Conservation (phyloP, 2,329 filamentous ascomycete species). For the Ceratocystis papillata region DNA sequence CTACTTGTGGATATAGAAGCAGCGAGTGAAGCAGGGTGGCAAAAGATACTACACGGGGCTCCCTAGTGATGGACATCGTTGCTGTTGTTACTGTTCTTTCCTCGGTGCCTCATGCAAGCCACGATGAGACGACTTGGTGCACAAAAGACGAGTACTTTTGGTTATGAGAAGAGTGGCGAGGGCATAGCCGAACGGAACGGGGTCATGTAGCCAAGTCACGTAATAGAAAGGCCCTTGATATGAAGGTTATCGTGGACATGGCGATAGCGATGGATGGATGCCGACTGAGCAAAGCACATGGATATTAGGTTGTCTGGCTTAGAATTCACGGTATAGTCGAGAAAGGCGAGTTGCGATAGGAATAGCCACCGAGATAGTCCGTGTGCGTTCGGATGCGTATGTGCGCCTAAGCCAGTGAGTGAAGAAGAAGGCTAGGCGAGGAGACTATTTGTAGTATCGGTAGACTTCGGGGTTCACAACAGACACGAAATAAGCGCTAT, state of each 20-base stretch:
- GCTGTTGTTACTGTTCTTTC: background rate
- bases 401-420: background rate
- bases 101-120: background rate
- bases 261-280: background rate
- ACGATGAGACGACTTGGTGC: background rate
- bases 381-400: background rate
- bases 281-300: background rate
- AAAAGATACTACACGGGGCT: background rate
- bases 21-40: background rate
- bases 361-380: background rate
- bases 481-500: conserved; percentile 4
- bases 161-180: background rate
- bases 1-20: background rate
- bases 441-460: background rate
- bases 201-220: background rate
- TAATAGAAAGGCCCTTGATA: background rate
- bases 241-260: background rate
- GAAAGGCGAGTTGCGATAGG: background rate
- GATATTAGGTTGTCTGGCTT: background rate
- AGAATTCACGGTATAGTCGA: conserved; percentile 1
- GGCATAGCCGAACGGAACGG: background rate
- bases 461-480: conserved; percentile 1
- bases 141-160: background rate
- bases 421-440: no score
- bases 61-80: background rate